A percentile compares a stretch with the other conserved stretches of the same genome.
phyloP scores from a whole-genome alignment of 345 rosid genomes.

The Ricinus communis region DNA sequence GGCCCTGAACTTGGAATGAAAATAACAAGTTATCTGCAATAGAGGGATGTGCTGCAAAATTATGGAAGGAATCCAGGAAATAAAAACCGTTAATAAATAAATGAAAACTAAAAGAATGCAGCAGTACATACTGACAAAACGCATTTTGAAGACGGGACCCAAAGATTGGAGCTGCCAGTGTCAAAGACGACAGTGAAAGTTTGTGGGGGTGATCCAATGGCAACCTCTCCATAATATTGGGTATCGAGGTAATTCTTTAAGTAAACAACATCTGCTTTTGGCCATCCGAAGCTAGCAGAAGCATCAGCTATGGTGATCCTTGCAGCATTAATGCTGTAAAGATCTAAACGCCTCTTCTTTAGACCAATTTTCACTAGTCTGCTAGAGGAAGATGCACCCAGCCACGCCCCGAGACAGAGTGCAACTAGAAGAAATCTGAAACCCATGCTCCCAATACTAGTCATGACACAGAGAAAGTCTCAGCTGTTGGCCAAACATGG shows the following conservation, averaged over 20 bases:
- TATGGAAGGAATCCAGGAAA: background rate
- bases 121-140: constrained; percentile 44
- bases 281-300: background rate
- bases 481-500: too few relatives aligned
- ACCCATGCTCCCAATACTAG: constrained; percentile 17
- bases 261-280: constrained; percentile 34
- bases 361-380: constrained; percentile 42
- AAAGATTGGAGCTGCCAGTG: constrained; percentile 60
- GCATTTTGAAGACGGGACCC: constrained; percentile 71
- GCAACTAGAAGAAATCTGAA: constrained; percentile 31
- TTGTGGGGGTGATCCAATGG: constrained; percentile 62
- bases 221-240: constrained; percentile 68
- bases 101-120: background rate
- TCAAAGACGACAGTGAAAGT: constrained; percentile 55
- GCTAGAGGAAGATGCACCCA: constrained; percentile 17
- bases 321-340: constrained; percentile 33
- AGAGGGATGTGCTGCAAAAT: background rate
- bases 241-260: constrained; percentile 52
- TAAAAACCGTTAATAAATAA: background rate
- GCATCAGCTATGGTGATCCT: constrained; percentile 16
- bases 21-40: constrained; percentile 56
- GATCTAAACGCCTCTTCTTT: constrained; percentile 38
- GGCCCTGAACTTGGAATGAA: constrained; percentile 54
- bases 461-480: too few relatives aligned
- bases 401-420: constrained; percentile 32